Evolutionary conservation across 78 protist species (phyloP), one percentile per base, ranked within the genome.

Genomic region (Protostelium mycophagum): DNA sequence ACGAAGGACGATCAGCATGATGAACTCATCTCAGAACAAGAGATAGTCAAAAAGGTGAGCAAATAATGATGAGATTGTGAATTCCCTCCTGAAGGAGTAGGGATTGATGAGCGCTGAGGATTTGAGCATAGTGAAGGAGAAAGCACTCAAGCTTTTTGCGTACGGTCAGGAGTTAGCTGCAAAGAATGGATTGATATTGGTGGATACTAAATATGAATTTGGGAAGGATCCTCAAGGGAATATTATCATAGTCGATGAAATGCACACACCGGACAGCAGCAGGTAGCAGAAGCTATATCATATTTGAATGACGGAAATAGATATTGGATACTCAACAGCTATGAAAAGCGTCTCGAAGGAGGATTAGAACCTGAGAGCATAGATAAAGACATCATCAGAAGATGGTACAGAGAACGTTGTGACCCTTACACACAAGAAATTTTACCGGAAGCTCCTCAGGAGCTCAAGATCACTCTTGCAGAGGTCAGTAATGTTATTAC

Each of bases 131-230:
- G 38, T 23, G 86, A 63, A 25, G 34, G n/a, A 28, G 35, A 37
- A 51, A 29, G 38, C 85, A 25, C 0, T 38, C 38, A 88, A 83
- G 89, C 86, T 37, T 29, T 90, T 90, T n/a, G 85, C 0, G 5
- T 39, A 51, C 0, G 85, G 73, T 35, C 85, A 34, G 31, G 38
- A 86, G 73, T 35, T 1, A 36, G 63, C 38, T 10, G 38, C 84
- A 34, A 34, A 86, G 83, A 36, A 28, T 34, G 92, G 86, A 35
- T 89, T 73, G 84, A 25, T 90, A 28, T 51, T 90, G 23, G 92
- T 90, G n/a, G 92, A 90, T 89, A 90, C 92, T 37, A 90, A 90
- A 83, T 90, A 73, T 83, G 92, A 90, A 86, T 90, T 90, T n/a
- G 92, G 92, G 31, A 28, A 83, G 28, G 88, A 28, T 84, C 35